phyloP scores from a whole-genome alignment of 345 rosid genomes.

The Euphorbia tirucalli region DNA sequence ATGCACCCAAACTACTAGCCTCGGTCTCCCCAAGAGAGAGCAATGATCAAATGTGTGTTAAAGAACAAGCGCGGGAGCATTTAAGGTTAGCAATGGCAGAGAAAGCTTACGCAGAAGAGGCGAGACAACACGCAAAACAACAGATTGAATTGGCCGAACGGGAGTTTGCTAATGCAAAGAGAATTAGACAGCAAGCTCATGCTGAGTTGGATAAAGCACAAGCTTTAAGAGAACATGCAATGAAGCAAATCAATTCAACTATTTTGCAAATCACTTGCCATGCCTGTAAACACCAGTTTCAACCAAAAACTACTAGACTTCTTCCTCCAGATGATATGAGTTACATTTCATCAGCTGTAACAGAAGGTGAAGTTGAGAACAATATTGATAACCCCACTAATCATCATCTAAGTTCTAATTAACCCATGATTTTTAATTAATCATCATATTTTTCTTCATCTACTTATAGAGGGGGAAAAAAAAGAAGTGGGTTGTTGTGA shows the following conservation, averaged over 20 bases:
- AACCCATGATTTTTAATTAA: not conserved
- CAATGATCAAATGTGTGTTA: constrained; percentile 25
- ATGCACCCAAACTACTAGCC: constrained; percentile 8
- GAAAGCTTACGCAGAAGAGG: constrained; percentile 56
- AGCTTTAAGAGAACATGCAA: constrained; percentile 56
- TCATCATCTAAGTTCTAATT: constrained; percentile 14
- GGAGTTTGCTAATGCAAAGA: constrained; percentile 75
- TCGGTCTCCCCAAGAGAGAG: constrained; percentile 22
- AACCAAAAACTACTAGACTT: constrained; percentile 15
- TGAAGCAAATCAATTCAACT: constrained; percentile 56
- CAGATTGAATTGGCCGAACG: constrained; percentile 78
- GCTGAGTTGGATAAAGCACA: constrained; percentile 71
- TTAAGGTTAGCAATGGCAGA: constrained; percentile 57
- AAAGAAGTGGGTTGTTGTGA: constrained; percentile 14
- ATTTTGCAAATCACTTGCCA: constrained; percentile 75
- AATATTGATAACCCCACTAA: constrained; percentile 10
- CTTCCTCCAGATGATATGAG: constrained; percentile 42
- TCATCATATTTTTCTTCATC: not conserved
- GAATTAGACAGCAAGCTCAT: constrained; percentile 73
- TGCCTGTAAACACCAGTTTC: constrained; percentile 66
- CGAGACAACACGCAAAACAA: constrained; percentile 56
- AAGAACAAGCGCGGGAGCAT: constrained; percentile 43
- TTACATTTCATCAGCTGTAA: constrained; percentile 46
- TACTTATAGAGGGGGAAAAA: constrained; percentile 14
- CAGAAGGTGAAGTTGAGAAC: constrained; percentile 40